Evolutionary conservation across 805 yeast genomes (phyloP).

Genomic region (Sugiyamaella qingdaonensis): DNA sequence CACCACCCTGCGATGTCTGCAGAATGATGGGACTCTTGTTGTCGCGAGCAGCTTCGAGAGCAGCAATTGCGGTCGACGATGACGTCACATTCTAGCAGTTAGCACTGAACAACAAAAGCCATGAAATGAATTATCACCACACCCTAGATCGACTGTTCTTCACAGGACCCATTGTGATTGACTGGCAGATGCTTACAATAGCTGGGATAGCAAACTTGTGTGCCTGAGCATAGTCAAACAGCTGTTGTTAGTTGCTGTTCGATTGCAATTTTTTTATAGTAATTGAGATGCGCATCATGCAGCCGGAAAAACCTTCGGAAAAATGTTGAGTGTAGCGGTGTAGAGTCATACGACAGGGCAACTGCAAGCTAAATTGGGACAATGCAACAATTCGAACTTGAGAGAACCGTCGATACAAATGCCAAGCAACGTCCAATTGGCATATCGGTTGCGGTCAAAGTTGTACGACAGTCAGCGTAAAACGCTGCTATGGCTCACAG

Average conservation of each 20-base stretch:
- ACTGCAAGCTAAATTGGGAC: too few species aligned
- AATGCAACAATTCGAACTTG: too few species aligned
- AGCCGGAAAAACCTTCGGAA: constrained; percentile 5
- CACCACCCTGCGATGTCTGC: constrained; percentile 98
- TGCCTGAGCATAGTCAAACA: constrained; percentile 86
- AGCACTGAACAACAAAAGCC: not conserved
- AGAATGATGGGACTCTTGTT: constrained; percentile 89
- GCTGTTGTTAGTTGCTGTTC: constrained; percentile 20
- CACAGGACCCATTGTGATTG: not conserved
- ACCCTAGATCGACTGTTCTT: too few species aligned
- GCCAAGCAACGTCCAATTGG: too few species aligned
- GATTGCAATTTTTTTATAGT: not conserved
- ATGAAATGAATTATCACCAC: too few species aligned
- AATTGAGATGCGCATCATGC: not conserved
- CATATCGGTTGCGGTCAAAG: too few species aligned
- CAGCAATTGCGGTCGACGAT: constrained; percentile 94
- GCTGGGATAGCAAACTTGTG: constrained; percentile 97
- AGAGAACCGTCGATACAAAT: too few species aligned
- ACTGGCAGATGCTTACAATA: constrained; percentile 38
- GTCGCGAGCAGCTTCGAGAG: constrained; percentile 96
- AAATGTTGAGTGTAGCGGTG: not conserved
- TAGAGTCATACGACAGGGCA: not conserved
- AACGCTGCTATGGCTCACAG: too few species aligned
- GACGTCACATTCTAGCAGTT: constrained; percentile 72
- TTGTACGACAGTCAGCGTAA: too few species aligned